Base-by-base conservation (phyloP, 2,329 filamentous ascomycete species). In the Sarocladium brachiariae region DNA sequence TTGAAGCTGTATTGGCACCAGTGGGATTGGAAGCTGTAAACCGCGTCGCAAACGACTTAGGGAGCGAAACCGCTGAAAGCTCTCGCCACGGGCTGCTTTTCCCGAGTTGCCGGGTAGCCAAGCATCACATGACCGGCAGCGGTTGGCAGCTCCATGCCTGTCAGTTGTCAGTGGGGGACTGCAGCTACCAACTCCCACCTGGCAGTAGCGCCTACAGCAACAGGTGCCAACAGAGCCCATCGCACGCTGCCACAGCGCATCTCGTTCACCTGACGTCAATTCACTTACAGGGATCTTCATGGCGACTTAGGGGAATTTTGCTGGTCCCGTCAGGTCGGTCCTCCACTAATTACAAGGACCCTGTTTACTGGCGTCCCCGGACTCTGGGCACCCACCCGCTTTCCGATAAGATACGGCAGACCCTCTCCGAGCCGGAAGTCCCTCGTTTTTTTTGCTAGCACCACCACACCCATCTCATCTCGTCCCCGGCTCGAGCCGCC, bases 401-500 rank as follows among this genome's bases (percentile, higher is more conserved):
- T 27, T 24, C 39, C 39, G 39, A 43, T 43, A 14, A 43, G 37
- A 39, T 39, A 37, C 10, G 23, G 37, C n/a, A 39, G 3, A 39
- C 16, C 19, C 41, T 24, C 41, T 48, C 45, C 45, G 45, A 48
- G 7, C 23, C 27, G 30, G 30, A 35, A 31, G 46, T 49, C 46
- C 46, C 46, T 49, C 30, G 46, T 35, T 49, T 49, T 49, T 49
- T 23, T 45, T n/a, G n/a, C n/a, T n/a, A n/a, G 23, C 41, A 45
- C 23, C 19, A 45, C 41, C 23, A 18, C 21, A 19, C 19, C 18
- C 30, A 33, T 23, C 21, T 18, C 27, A 34, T 18, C 27, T 19
- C 27, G 19, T 27, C 18, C 16, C 46, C 46, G 46, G 37, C 33
- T 49, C 46, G 37, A 37, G 19, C 33, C 46, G 31, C 30, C 18